Percentiles rank a stretch among this genome's conserved stretches.
phyloP scores from a whole-genome alignment of 495 filamentous ascomycete genomes.

The Entonaema liquescens region DNA sequence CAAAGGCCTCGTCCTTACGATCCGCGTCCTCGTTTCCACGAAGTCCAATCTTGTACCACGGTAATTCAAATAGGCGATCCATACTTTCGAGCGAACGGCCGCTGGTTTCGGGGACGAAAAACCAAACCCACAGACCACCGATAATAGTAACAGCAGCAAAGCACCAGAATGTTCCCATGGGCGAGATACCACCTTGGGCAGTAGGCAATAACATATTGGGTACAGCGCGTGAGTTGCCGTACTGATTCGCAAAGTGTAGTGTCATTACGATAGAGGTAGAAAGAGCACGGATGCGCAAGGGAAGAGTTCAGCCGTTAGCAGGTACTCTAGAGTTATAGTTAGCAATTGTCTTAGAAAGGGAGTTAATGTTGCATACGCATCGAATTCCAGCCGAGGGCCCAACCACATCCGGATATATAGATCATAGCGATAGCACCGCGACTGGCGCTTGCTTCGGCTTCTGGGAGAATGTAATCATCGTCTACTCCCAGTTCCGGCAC shows the following conservation, averaged over 20 bases:
- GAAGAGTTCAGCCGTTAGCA: constrained; percentile 79
- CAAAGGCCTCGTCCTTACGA: constrained; percentile 50
- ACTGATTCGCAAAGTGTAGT: constrained; percentile 78
- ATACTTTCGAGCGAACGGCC: constrained; percentile 70
- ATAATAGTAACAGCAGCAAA: constrained; percentile 70
- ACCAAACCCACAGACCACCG: constrained; percentile 65
- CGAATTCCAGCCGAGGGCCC: constrained; percentile 78
- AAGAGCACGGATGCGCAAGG: constrained; percentile 65
- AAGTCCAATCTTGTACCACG: constrained; percentile 71
- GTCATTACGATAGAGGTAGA: constrained; percentile 61
- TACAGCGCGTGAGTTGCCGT: constrained; percentile 69
- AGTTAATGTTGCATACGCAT: constrained; percentile 54
- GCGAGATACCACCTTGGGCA: constrained; percentile 57
- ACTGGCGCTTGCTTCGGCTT: constrained; percentile 50
- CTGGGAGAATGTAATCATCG: constrained; percentile 40
- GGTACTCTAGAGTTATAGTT: constrained; percentile 57
- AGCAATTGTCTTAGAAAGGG: background rate
- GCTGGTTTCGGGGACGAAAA: constrained; percentile 73
- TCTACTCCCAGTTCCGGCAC: constrained; percentile 57
- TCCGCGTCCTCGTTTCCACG: constrained; percentile 67
- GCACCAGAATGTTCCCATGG: constrained; percentile 69
- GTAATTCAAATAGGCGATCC: constrained; percentile 72
- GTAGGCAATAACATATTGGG: constrained; percentile 63
- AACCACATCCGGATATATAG: constrained; percentile 70
- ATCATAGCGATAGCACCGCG: constrained; percentile 71